Conservation (phyloP, 345 rosid genomes). For the Populus nigra region DNA sequence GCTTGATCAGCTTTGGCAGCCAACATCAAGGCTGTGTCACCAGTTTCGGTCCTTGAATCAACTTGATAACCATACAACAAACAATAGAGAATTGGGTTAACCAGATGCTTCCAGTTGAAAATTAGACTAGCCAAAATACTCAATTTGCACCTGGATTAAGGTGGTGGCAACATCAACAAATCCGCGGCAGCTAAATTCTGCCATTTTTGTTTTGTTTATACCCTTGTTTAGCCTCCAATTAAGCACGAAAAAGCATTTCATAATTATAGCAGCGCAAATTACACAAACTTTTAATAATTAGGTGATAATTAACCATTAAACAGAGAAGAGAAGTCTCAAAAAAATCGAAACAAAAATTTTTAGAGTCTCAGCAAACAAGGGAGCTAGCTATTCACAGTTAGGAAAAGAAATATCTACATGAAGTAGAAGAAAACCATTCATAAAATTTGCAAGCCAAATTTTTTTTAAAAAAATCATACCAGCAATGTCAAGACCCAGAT, state of each 20-base stretch:
- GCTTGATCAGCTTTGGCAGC: slow-evolving; percentile 35
- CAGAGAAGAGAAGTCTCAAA: neutral
- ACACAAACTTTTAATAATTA: neutral
- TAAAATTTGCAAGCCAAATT: neutral
- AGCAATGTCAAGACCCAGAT: too few species aligned
- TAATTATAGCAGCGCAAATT: neutral
- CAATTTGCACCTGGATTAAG: slow-evolving; percentile 25
- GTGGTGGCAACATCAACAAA: slow-evolving; percentile 26
- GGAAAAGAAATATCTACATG: too few species aligned
- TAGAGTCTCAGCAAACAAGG: too few species aligned
- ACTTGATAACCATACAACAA: slow-evolving; percentile 18
- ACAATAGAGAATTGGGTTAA: neutral
- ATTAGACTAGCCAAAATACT: neutral
- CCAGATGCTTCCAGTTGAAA: neutral
- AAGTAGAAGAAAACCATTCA: neutral
- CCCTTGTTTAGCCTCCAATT: neutral
- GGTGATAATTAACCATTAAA: neutral
- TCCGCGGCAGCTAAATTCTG: slow-evolving; percentile 26
- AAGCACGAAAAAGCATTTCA: neutral
- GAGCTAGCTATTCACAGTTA: too few species aligned
- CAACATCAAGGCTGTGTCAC: slow-evolving; percentile 33
- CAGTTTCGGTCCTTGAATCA: slow-evolving; percentile 32
- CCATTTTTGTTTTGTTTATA: neutral
- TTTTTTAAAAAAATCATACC: neutral
- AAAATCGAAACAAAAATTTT: too few species aligned